These are phyloP conservation scores for Neotropicomus parvogracilis DNA, from an alignment of 1,284 basidiomycete genomes.

Conservation along the genomic window DNA sequence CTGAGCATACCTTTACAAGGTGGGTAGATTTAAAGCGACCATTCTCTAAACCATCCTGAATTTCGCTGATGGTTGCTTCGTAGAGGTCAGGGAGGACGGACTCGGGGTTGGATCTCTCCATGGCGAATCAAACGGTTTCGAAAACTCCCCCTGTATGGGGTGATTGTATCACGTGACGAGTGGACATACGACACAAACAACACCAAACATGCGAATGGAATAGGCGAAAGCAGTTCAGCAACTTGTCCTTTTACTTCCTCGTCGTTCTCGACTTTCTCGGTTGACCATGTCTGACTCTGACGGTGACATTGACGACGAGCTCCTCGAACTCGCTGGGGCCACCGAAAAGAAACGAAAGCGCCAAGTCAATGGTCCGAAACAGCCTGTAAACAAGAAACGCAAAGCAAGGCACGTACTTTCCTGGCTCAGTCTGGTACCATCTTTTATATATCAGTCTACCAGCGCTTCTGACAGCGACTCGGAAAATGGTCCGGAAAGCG, in stretches of 20 bases:
- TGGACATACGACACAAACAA: slow-evolving; percentile 18
- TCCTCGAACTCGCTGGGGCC: slow-evolving; percentile 63
- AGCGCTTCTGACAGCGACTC: slow-evolving; percentile 45
- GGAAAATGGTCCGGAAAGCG: slow-evolving; percentile 55
- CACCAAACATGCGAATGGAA: slow-evolving; percentile 14
- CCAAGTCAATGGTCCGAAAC: slow-evolving; percentile 35
- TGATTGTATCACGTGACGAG: slow-evolving; percentile 12
- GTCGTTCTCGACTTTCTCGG: not conserved
- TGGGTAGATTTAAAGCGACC: slow-evolving; percentile 23
- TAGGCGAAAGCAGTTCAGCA: not conserved
- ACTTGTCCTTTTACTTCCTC: slow-evolving; percentile 1
- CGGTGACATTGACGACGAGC: slow-evolving; percentile 64
- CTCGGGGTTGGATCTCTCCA: slow-evolving; percentile 5
- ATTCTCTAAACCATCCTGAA: slow-evolving; percentile 24
- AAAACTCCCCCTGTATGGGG: slow-evolving; percentile 6
- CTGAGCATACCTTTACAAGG: slow-evolving; percentile 22
- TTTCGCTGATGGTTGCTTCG: slow-evolving; percentile 29
- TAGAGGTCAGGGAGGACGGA: slow-evolving; percentile 27
- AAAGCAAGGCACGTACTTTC: slow-evolving; percentile 45
- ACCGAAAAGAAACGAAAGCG: slow-evolving; percentile 51
- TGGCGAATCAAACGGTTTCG: slow-evolving; percentile 5
- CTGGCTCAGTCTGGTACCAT: slow-evolving; percentile 5
- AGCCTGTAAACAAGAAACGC: slow-evolving; percentile 42
- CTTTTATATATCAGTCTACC: slow-evolving; percentile 4
- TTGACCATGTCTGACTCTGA: slow-evolving; percentile 65